Conservation (phyloP, 192 early-diverging fungal species). For the Funneliformis mosseae region DNA sequence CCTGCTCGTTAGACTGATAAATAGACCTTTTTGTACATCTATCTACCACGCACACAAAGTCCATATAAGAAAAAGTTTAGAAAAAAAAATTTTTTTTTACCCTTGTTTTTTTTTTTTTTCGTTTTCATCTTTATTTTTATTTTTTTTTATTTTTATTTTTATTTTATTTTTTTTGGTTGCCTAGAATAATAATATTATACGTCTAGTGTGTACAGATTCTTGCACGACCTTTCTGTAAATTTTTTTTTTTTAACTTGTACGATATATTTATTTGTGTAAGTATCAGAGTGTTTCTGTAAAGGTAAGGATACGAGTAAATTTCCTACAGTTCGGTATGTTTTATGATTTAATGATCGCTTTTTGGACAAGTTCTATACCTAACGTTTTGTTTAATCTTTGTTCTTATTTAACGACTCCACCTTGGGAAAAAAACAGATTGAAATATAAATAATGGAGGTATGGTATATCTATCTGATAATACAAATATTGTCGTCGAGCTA, state of each 20-base stretch:
- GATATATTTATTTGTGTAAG: conserved; percentile 38
- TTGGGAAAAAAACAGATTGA: conserved; percentile 8
- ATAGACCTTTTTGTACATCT: conserved; percentile 15
- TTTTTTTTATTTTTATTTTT: conserved; percentile 22
- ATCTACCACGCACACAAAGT: conserved; percentile 15
- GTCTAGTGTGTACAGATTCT: conserved; percentile 25
- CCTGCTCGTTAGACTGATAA: conserved; percentile 19
- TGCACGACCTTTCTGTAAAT: conserved; percentile 19
- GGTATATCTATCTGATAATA: background rate
- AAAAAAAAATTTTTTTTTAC: background rate
- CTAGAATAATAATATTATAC: conserved; percentile 6
- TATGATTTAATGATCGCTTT: background rate
- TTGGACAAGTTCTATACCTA: background rate
- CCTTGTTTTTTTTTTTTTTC: conserved; percentile 12
- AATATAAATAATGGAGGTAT: conserved; percentile 29
- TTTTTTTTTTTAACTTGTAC: conserved; percentile 33
- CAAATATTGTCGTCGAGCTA: background rate
- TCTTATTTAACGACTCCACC: background rate
- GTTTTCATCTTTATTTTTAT: background rate
- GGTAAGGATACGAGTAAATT: conserved; percentile 21
- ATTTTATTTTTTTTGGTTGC: conserved; percentile 10
- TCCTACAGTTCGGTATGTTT: background rate
- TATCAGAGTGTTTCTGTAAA: conserved; percentile 33
- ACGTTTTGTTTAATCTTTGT: background rate
- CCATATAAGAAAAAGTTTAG: conserved; percentile 6